Base-by-base conservation (phyloP, 768 basidiomycete species). In the Boletellus ananiceps region DNA sequence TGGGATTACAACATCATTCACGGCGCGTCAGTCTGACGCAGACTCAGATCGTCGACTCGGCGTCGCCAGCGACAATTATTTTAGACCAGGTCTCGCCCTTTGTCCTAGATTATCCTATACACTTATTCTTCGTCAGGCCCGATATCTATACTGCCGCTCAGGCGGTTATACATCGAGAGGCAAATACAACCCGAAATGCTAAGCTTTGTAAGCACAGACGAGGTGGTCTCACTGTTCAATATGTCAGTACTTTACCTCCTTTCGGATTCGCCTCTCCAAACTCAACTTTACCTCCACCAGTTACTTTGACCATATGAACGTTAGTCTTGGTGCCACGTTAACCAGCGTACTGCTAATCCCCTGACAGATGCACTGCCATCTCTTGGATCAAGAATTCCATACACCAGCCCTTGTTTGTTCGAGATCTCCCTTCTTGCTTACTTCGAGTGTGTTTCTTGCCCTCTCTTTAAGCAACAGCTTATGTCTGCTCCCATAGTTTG, bases 181-280 rank as follows among this genome's bases (percentile, higher is more conserved):
- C 88, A 93, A 65, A 71, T 93, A 27, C 92, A 93, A 59, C 94
- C 94, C 0, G 94, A 96, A 61, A 94, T 96, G 83, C 74, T 97
- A 35, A 90, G 75, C 55, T 94, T 95, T 56, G 86, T 92, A 3
- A 74, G 75, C 48, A 88, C 87, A 0, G 90, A 95, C 21, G 92
- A 98, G 62, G 94, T 97, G 35, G 82, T 93, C 16, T 86, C 84
- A 4, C 72, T 98, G 48, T 98, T 98, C 70, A 78, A 88, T 63
- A 91, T 97, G 88, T 91, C 49, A 55, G 85, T 78, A 18, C 49
- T 51, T 34, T 46, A n/a, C 13, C 14, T 44, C 38, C 16, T 46
- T 42, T 44, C 25, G 4, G 38, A 7, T 39, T 39, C 16, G 19
- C 33, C 13, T 52, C 39, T 44, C 19, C 31, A 40, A 31, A 41